Percentiles rank a stretch among this genome's conserved stretches.
Evolutionary conservation across 768 basidiomycete species (phyloP).

Genomic region (Lentinula aciculospora): DNA sequence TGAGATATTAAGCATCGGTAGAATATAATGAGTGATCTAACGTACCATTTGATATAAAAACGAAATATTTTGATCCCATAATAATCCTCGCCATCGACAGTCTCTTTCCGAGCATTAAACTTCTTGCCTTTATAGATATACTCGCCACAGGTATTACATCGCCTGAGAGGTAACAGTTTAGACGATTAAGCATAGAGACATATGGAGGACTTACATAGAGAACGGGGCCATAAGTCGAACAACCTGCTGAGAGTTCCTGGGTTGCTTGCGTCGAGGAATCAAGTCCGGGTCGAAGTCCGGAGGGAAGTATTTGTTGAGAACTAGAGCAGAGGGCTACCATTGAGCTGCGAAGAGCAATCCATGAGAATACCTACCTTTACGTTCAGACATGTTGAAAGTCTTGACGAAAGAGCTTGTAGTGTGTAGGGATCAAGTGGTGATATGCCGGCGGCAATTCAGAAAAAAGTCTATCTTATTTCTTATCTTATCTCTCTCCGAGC

Average conservation of each 20-base stretch:
- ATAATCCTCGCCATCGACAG: constrained; percentile 95
- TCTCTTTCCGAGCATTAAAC: constrained; percentile 98
- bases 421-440: neutral
- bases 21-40: too few species aligned
- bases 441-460: neutral
- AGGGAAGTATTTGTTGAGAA: constrained; percentile 93
- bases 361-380: constrained; percentile 8
- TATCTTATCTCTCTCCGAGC: too few species aligned
- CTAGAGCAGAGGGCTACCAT: constrained; percentile 29
- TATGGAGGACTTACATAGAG: constrained; percentile 85
- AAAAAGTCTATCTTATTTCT: too few species aligned
- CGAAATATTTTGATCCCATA: constrained; percentile 97
- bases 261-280: constrained; percentile 85
- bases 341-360: neutral
- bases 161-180: constrained; percentile 36
- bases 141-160: constrained; percentile 94
- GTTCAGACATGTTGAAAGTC: constrained; percentile 10
- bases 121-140: constrained; percentile 99
- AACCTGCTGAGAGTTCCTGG: constrained; percentile 94
- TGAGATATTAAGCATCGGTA: too few species aligned
- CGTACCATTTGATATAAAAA: constrained; percentile 88
- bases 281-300: constrained; percentile 98
- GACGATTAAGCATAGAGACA: constrained; percentile 6
- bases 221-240: constrained; percentile 99
- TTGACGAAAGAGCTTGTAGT: neutral